Conservation (phyloP, 352 stramenopile genomes). For the Phytophthora sansomeana region DNA sequence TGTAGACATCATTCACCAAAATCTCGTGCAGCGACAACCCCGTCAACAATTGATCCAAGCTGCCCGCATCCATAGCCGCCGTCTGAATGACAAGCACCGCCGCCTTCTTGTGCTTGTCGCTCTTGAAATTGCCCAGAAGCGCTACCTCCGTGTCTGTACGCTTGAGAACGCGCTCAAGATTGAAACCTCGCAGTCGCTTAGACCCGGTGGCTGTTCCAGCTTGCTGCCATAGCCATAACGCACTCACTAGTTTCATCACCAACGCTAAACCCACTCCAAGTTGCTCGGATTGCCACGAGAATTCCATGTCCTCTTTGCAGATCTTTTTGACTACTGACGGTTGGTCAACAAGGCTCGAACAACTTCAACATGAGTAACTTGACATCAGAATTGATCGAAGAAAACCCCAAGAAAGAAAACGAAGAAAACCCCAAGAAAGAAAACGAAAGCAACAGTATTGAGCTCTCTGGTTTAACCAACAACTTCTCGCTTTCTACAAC, state of each 20-base stretch:
- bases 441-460: not conserved
- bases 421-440: not conserved
- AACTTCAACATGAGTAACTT: no score
- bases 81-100: constrained; percentile 79
- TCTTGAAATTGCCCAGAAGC: constrained; percentile 71
- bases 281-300: constrained; percentile 31
- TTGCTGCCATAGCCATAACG: constrained; percentile 44
- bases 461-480: not conserved
- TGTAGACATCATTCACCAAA: constrained; percentile 88
- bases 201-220: constrained; percentile 30
- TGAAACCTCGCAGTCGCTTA: constrained; percentile 63
- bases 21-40: constrained; percentile 78
- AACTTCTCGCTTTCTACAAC: constrained; percentile 10
- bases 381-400: not conserved
- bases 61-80: constrained; percentile 61
- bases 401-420: not conserved
- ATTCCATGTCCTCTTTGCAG: not conserved
- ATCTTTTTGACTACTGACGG: not conserved
- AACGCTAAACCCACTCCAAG: constrained; percentile 39
- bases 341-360: not conserved
- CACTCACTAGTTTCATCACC: constrained; percentile 34
- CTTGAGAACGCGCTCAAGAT: constrained; percentile 73
- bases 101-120: constrained; percentile 60
- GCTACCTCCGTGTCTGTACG: constrained; percentile 70
- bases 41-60: constrained; percentile 52